Conservation (phyloP, 192 early-diverging fungal genomes). For the Mycoemilia scoparia region DNA sequence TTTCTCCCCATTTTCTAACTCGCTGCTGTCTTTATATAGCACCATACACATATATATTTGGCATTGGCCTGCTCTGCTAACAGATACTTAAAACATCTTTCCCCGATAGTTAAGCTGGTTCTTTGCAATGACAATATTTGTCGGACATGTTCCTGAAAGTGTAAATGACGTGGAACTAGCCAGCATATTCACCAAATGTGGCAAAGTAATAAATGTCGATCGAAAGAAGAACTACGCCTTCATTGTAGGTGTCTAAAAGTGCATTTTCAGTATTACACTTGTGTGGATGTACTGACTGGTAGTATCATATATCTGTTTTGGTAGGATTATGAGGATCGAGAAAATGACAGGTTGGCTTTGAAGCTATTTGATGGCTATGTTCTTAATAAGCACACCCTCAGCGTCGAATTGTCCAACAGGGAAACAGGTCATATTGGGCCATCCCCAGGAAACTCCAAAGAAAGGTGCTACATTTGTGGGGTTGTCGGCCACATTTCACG, state of each 20-base stretch:
- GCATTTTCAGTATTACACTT: not conserved
- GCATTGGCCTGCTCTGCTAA: not conserved
- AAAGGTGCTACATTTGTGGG: slow-evolving; percentile 14
- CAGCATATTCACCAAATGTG: slow-evolving; percentile 9
- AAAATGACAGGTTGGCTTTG: slow-evolving; percentile 4
- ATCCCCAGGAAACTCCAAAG: slow-evolving; percentile 10
- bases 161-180: slow-evolving; percentile 9
- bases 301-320: not conserved
- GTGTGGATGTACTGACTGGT: not conserved
- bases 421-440: slow-evolving; percentile 8
- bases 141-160: slow-evolving; percentile 15
- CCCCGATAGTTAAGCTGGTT: too few species aligned
- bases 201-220: slow-evolving; percentile 9
- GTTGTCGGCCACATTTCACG: slow-evolving; percentile 15
- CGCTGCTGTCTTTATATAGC: not conserved
- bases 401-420: slow-evolving; percentile 18
- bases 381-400: slow-evolving; percentile 5
- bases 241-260: slow-evolving; percentile 19
- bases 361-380: slow-evolving; percentile 6
- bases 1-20: not conserved
- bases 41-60: not conserved
- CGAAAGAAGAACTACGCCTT: slow-evolving; percentile 18
- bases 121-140: slow-evolving; percentile 15
- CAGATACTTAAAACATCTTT: not conserved
- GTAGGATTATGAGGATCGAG: slow-evolving; percentile 8